Base-by-base conservation (phyloP, 768 basidiomycete genomes). In the Boletus rubescentipes region DNA sequence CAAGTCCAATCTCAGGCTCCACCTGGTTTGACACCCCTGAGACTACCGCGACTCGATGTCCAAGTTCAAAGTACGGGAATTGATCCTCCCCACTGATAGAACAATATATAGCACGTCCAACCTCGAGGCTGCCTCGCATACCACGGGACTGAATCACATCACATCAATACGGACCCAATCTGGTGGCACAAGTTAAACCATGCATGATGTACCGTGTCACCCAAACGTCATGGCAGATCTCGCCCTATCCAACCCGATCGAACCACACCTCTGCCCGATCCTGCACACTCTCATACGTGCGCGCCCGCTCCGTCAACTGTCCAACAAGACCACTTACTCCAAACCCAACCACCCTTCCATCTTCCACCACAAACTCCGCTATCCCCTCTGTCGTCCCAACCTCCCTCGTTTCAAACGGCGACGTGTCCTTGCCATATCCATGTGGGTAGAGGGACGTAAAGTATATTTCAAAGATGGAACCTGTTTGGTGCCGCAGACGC, bases 361-460 rank as follows among this genome's bases (percentile, higher is more conserved):
- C 62, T 37, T 66, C 54, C 0, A 70, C 32, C 14, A 66, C 58
- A 32, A 74, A 71, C 16, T 61, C 62, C 1, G 56, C 65, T 9
- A 42, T 16, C 9, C 32, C 56, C 5, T 53, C 18, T 1, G 53
- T 36, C 0, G 45, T 43, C 9, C 48, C 54, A 2, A 61, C 18
- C 32, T 46, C 49, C 20, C 14, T 20, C 26, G 49, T 63, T 20
- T 69, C 67, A 18, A 68, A 77, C 9, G 75, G 72, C 8, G 62
- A 72, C 23, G 32, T 46, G 41, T 77, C 68, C 20, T 54, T 61
- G 14, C 78, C 76, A 44, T 72, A 77, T 5, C 77, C 76, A 0
- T 69, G 23, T 1, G 74, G 71, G 56, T 72, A 77, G 3, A 75
- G 60, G 3, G 58, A 58, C 9, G 70, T 65, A 3, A 63, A 46